Percentiles rank a stretch among this genome's conserved stretches.
Evolutionary conservation across 2,329 filamentous ascomycete species (phyloP).

Genomic region (Colletotrichum shisoi): DNA sequence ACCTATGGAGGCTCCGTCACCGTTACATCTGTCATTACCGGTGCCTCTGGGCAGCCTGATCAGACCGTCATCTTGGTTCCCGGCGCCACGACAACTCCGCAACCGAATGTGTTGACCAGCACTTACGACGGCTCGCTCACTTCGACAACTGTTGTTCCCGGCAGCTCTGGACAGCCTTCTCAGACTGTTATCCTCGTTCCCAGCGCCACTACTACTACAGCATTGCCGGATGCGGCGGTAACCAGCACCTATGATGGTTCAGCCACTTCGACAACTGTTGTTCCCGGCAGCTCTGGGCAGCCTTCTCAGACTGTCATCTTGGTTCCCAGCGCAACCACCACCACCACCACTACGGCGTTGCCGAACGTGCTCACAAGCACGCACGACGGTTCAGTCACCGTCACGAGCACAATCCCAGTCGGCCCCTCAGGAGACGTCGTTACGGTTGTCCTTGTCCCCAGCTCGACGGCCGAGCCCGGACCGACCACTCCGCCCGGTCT

Average conservation of each 20-base stretch:
- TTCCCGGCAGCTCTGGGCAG: neutral
- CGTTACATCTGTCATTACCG: slow-evolving; percentile 10
- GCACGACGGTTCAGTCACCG: neutral
- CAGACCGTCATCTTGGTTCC: slow-evolving; percentile 15
- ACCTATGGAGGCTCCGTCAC: slow-evolving; percentile 10
- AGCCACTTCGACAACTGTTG: neutral
- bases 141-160: slow-evolving; percentile 3
- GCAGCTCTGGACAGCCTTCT: slow-evolving; percentile 1
- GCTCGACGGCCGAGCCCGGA: neutral
- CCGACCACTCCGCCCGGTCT: neutral
- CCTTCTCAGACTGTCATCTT: neutral
- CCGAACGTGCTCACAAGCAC: neutral
- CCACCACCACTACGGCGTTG: neutral
- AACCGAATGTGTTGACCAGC: neutral
- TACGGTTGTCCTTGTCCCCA: slow-evolving; percentile 6
- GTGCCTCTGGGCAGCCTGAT: slow-evolving; percentile 9
- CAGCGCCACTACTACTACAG: neutral
- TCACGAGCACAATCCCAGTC: neutral
- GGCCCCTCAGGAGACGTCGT: neutral
- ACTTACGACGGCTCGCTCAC: neutral
- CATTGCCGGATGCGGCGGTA: no score
- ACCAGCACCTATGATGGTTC: neutral
- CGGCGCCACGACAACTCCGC: neutral
- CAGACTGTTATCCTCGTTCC: slow-evolving; percentile 18
- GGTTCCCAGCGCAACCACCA: neutral